Percentiles rank a stretch among this genome's conserved stretches.
These are phyloP conservation scores for Brassica hybrid DNA, from an alignment of 441 rosid species.

Conservation along the genomic window DNA sequence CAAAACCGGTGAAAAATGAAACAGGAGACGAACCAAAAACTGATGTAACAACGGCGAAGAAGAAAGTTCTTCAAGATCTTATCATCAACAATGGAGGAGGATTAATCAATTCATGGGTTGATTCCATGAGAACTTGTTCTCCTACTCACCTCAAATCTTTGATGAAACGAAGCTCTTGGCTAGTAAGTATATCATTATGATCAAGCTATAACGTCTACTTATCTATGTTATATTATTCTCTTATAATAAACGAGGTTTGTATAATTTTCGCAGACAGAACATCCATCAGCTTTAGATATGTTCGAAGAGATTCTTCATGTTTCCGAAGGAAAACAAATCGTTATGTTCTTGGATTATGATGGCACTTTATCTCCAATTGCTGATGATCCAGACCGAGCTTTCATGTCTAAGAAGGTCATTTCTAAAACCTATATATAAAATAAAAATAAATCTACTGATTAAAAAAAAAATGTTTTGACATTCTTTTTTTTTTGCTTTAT, in stretches of 20 bases:
- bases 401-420: constrained; percentile 56
- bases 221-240: not conserved
- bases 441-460: not conserved
- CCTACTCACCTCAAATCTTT: constrained; percentile 50
- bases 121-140: constrained; percentile 69
- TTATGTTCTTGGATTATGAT: constrained; percentile 70
- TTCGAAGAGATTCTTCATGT: constrained; percentile 53
- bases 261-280: constrained; percentile 43
- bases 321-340: constrained; percentile 60
- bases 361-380: constrained; percentile 71
- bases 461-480: not conserved
- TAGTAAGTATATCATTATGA: constrained; percentile 30
- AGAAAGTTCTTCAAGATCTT: constrained; percentile 36
- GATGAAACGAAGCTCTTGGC: constrained; percentile 40
- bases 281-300: constrained; percentile 65
- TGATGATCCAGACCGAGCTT: constrained; percentile 64
- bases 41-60: constrained; percentile 23
- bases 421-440: not conserved
- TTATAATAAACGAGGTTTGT: constrained; percentile 26
- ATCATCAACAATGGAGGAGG: constrained; percentile 27
- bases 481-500: not conserved
- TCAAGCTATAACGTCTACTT: not conserved
- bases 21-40: constrained; percentile 23
- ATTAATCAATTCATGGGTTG: constrained; percentile 50
- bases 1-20: constrained; percentile 28